Evolutionary conservation across 1,284 basidiomycete genomes (phyloP), one percentile per base, ranked within the genome.

Genomic region (Moesziomyces aphidis): DNA sequence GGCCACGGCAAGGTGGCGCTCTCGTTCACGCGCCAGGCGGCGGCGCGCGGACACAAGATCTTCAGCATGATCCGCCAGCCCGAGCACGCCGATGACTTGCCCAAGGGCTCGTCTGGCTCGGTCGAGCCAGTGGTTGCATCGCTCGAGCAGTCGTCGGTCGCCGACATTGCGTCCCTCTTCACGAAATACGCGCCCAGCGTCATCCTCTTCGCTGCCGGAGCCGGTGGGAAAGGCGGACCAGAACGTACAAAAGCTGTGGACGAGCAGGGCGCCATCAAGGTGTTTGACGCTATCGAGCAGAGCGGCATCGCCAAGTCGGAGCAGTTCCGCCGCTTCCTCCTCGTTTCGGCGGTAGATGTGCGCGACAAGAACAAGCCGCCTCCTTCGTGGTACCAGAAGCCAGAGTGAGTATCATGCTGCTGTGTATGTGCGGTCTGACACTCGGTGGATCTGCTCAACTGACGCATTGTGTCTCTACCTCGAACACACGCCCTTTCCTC

Each of bases 221-320:
- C 91, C 0, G 91, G 90, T 0, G 90, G 90, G 0, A 90, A 90
- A 76, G 91, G 90, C 8, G 74, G 89, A 0, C 84, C 87, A 11
- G 90, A 91, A 63, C 85, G 91, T 36, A 91, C 90, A 1, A 88
- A 88, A 72, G 87, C 87, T 24, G 91, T 93, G 11, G 92, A 93
- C 81, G 89, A 90, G 77, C 88, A 90, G 54, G 91, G 90, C 3
- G 90, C 91, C 0, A 76, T 92, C 58, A 92, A 91, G 83, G 88
- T 91, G 0, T 92, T 90, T 78, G 90, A 92, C 75, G 91, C 90
- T 0, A 87, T 92, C 63, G 90, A 91, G 78, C 83, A 74, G 2
- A 86, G 89, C 0, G 79, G 86, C 39, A 86, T 87, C 1, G 73
- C 85, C 26, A 55, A 59, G 22, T 66, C 83, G 8, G 56, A 56